Conservation (phyloP, 108 stramenopile species). For the Cylindrotheca closterium region DNA sequence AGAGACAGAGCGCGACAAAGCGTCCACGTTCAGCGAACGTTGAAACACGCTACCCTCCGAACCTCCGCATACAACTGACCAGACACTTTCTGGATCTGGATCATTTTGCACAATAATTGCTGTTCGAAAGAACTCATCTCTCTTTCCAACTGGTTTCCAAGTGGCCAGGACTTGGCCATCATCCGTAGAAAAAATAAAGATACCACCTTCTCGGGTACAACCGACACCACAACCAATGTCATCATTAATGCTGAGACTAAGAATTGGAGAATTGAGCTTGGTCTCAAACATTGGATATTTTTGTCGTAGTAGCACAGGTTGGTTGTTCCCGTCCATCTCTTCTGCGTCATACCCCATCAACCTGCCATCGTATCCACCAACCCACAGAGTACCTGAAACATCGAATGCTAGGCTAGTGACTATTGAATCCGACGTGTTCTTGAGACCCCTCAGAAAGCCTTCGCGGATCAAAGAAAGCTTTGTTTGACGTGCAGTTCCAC, state of each 20-base stretch:
- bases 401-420: constrained; percentile 53
- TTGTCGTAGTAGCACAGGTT: constrained; percentile 14
- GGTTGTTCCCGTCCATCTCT: constrained; percentile 14
- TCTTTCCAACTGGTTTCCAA: constrained; percentile 36
- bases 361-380: constrained; percentile 44
- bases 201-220: constrained; percentile 41
- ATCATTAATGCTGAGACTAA: constrained; percentile 28
- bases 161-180: constrained; percentile 45
- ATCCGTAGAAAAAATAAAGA: constrained; percentile 43
- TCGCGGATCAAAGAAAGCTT: constrained; percentile 17
- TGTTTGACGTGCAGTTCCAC: constrained; percentile 16
- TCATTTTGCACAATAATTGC: constrained; percentile 40
- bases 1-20: constrained; percentile 18
- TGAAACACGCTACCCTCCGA: constrained; percentile 46
- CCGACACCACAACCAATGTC: constrained; percentile 47
- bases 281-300: constrained; percentile 10
- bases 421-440: not conserved
- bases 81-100: not conserved
- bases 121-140: constrained; percentile 32
- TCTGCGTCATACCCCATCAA: constrained; percentile 34
- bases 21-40: constrained; percentile 30
- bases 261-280: constrained; percentile 20
- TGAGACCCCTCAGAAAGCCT: constrained; percentile 23
- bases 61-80: constrained; percentile 46
- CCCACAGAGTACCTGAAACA: constrained; percentile 35